Percentiles rank a stretch among this genome's conserved stretches.
Evolutionary conservation across 441 rosid genomes (phyloP).

Genomic region (Erodium texanum): DNA sequence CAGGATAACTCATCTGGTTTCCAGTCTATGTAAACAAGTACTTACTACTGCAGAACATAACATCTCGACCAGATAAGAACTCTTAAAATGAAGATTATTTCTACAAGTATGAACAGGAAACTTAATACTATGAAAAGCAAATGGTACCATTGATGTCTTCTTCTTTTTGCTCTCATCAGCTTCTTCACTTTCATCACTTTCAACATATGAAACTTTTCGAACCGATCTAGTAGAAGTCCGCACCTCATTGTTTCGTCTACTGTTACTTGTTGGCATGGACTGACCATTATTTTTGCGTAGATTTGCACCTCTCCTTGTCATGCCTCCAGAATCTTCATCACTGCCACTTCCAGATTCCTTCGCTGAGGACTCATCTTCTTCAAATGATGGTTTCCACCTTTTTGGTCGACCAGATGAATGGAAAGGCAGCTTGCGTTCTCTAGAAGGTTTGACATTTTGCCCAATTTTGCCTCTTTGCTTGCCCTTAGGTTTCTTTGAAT

Average conservation of each 20-base stretch:
- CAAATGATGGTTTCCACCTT: conserved; percentile 60
- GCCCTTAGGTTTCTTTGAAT: conserved; percentile 50
- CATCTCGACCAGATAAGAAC: neutral
- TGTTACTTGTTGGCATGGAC: conserved; percentile 24
- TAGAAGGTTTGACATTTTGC: conserved; percentile 35
- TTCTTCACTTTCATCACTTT: conserved; percentile 98
- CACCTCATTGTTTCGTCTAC: conserved; percentile 62
- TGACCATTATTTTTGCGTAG: conserved; percentile 55
- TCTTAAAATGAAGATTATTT: neutral
- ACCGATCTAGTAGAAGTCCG: conserved; percentile 86
- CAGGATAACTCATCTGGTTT: neutral
- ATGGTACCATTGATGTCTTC: conserved; percentile 64
- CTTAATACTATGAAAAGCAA: conserved; percentile 3
- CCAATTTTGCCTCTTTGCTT: conserved; percentile 55
- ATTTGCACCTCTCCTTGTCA: conserved; percentile 54
- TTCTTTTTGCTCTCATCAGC: conserved; percentile 66
- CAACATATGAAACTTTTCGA: conserved; percentile 96
- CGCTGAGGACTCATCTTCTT: conserved; percentile 61
- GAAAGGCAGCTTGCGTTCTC: conserved; percentile 41
- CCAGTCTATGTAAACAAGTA: neutral
- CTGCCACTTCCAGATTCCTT: conserved; percentile 67
- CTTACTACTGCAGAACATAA: neutral
- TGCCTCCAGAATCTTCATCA: conserved; percentile 53
- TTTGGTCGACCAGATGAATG: conserved; percentile 41
- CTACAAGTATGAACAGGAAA: neutral